Evolutionary conservation across 1,284 basidiomycete genomes (phyloP).

Genomic region (Xanthoconium separans): DNA sequence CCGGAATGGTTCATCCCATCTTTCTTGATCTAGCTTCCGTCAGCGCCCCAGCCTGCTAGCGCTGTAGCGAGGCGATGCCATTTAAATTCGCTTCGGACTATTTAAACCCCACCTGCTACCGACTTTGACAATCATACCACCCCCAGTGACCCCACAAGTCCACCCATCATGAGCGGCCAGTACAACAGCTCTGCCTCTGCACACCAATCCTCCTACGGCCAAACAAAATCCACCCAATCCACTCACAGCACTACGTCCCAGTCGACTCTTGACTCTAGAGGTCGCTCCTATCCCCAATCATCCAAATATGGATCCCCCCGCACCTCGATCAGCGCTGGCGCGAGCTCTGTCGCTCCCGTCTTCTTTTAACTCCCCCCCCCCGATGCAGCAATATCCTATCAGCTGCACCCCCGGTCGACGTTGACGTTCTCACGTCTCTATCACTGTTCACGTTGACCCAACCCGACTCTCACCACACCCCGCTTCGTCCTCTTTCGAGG

Average conservation of each 20-base stretch:
- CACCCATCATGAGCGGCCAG: conserved; percentile 41
- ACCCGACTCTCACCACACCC: conserved; percentile 1
- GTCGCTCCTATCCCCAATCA: conserved; percentile 28
- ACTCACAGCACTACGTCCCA: conserved; percentile 22
- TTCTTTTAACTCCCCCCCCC: conserved; percentile 44
- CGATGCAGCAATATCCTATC: background rate
- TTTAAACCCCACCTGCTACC: conserved; percentile 21
- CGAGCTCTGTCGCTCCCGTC: conserved; percentile 43
- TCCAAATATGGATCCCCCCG: conserved; percentile 39
- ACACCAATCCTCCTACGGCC: conserved; percentile 20
- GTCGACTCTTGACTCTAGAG: conserved; percentile 20
- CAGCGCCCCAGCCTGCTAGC: conserved; percentile 14
- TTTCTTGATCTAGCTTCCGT: conserved; percentile 24
- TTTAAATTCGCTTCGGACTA: conserved; percentile 8
- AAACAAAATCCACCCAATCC: conserved; percentile 26
- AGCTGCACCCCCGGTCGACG: background rate
- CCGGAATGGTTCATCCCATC: conserved; percentile 25
- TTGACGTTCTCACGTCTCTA: conserved; percentile 1
- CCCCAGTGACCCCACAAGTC: background rate
- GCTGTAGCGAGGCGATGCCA: conserved; percentile 30
- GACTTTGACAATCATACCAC: conserved; percentile 4
- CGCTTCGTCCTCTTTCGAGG: conserved; percentile 7
- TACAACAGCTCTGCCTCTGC: conserved; percentile 36
- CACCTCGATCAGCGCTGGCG: conserved; percentile 44
- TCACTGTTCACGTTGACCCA: background rate